Evolutionary conservation across 192 early-diverging fungal species (phyloP).

Genomic region (Oehlia diaphana): DNA sequence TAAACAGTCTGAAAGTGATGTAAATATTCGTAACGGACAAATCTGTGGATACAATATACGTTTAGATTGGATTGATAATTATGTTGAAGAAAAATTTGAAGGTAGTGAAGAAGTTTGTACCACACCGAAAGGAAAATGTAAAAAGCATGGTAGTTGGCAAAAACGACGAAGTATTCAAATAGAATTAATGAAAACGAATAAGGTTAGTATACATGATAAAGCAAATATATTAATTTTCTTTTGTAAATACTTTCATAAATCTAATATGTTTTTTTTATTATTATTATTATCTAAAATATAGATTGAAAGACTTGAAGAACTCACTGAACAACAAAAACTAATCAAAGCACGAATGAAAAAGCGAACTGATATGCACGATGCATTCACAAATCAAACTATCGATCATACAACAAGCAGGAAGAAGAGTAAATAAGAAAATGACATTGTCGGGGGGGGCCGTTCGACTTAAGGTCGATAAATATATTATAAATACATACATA

Average conservation of each 20-base stretch:
- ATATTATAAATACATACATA: neutral
- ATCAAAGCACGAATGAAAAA: slow-evolving; percentile 51
- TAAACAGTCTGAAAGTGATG: neutral
- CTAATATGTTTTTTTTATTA: neutral
- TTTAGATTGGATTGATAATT: neutral
- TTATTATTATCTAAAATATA: neutral
- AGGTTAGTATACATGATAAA: slow-evolving; percentile 29
- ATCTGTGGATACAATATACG: slow-evolving; percentile 12
- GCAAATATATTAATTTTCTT: neutral
- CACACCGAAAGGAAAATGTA: slow-evolving; percentile 38
- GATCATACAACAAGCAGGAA: slow-evolving; percentile 31
- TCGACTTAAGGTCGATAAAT: neutral
- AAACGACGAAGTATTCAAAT: slow-evolving; percentile 42
- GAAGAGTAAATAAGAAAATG: neutral
- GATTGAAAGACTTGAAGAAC: slow-evolving; percentile 35
- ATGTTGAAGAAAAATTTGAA: neutral
- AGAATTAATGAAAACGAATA: slow-evolving; percentile 41
- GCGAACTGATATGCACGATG: slow-evolving; percentile 39
- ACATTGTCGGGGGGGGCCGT: too few relatives aligned
- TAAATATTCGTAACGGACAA: neutral
- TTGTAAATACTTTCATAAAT: neutral
- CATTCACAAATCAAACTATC: slow-evolving; percentile 50
- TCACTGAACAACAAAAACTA: slow-evolving; percentile 38
- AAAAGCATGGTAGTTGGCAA: slow-evolving; percentile 52
- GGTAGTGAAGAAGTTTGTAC: slow-evolving; percentile 38